A percentile compares a stretch with the other conserved stretches of the same genome.
Conservation (phyloP, 1,139 yeast species). For the Suhomyces coccinellae region DNA sequence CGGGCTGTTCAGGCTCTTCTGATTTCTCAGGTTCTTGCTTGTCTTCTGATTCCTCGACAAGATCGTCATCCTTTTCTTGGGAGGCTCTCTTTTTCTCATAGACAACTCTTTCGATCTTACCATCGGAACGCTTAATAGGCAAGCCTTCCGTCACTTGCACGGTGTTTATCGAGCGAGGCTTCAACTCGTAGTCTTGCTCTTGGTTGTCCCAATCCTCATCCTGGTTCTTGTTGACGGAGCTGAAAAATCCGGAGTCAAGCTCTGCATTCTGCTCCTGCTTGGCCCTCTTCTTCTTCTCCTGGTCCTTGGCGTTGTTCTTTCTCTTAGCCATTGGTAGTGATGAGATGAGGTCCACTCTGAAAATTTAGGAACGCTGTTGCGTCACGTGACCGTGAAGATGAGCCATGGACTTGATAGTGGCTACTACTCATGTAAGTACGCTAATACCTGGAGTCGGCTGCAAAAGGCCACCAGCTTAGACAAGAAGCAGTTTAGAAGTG, state of each 20-base stretch:
- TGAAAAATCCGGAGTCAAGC: conserved; percentile 49
- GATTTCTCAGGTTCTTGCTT: conserved; percentile 21
- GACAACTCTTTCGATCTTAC: conserved; percentile 65
- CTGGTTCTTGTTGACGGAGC: conserved; percentile 17
- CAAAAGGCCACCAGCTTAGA: no score
- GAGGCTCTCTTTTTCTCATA: conserved; percentile 34
- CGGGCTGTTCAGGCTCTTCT: conserved; percentile 17
- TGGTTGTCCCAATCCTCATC: conserved; percentile 52
- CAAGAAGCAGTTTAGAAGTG: no score
- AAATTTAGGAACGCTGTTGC: not conserved
- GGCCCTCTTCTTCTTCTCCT: conserved; percentile 49
- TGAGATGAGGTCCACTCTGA: conserved; percentile 1
- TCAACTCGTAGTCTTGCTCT: conserved; percentile 68
- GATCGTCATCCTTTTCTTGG: conserved; percentile 16
- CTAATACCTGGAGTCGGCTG: no score
- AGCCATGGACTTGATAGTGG: no score
- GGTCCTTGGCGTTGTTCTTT: conserved; percentile 41
- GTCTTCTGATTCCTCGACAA: conserved; percentile 8
- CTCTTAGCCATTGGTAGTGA: conserved; percentile 47
- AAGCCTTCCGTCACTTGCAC: conserved; percentile 63
- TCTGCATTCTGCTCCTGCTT: conserved; percentile 49
- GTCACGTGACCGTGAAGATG: conserved; percentile 5
- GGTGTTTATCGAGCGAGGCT: conserved; percentile 49
- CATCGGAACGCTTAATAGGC: conserved; percentile 77
- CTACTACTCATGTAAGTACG: no score